Base-by-base conservation (phyloP, 352 stramenopile species). In the Phytophthora pluvialis region DNA sequence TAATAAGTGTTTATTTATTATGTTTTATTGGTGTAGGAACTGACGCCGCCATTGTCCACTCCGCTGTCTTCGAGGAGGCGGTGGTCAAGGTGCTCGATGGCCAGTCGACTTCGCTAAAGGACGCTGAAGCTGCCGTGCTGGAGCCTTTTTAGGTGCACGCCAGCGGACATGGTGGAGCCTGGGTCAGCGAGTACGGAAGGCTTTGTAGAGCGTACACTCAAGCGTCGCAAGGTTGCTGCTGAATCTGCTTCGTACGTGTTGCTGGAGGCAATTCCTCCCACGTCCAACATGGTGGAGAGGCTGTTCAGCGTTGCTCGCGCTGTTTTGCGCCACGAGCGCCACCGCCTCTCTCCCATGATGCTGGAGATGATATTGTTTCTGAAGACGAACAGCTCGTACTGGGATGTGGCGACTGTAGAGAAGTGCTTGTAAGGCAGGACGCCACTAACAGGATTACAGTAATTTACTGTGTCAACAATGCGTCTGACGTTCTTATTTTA, bases 211-310 rank as follows among this genome's bases (percentile, higher is more conserved):
- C 32, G 25, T 2, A 48, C 36, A 3, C 44, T 63, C 6, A 55
- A 55, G 33, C 43, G 44, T 7, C 33, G 44, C 5, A 54, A 49
- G 33, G 35, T 55, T n/a, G 25, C 18, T 7, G 51, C 16, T 44
- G 39, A 12, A 13, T 21, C 32, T n/a, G 26, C 6, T 10, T 25
- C 18, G 11, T 62, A 62, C 25, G 32, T 26, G 42, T 18, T 62
- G 13, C 18, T 62, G 32, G 4, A 3, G 10, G 16, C 43, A 3
- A 54, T 54, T 31, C 21, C 31, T 3, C 40, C 21, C 54, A 53
- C 54, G 1, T 62, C 54, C 3, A 53, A 53, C 33, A 47, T 40
- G 21, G 32, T 53, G 10, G 54, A 62, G 43, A 47, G 42, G 18
- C 25, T 62, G 2, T 62, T 62, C 26, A 62, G 53, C 13, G n/a